Conservation (phyloP, 2,329 filamentous ascomycete species). For the Colletotrichum sp. region DNA sequence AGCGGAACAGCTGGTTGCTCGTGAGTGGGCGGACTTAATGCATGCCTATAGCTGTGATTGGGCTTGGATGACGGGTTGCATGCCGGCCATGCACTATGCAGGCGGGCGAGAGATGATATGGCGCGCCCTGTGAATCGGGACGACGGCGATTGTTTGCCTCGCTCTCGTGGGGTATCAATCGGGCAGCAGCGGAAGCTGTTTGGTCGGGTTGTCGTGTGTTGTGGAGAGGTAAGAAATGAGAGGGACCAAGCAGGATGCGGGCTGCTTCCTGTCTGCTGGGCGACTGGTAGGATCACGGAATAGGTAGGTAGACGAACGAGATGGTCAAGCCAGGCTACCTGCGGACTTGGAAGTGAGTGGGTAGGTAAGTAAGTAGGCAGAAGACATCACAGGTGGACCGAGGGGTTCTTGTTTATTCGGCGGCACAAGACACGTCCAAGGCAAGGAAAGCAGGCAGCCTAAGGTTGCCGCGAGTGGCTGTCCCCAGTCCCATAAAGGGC, state of each 20-base stretch:
- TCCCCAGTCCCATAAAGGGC: background rate
- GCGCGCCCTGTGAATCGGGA: constrained; percentile 16
- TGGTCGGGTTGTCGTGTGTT: background rate
- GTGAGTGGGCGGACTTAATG: constrained; percentile 16
- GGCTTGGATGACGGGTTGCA: constrained; percentile 14
- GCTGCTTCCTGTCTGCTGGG: background rate
- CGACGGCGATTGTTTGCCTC: constrained; percentile 8
- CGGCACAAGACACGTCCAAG: background rate
- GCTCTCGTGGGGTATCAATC: constrained; percentile 20
- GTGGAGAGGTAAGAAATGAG: background rate
- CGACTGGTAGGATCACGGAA: background rate
- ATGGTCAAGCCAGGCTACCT: background rate
- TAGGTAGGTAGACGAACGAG: background rate
- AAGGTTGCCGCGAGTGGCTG: background rate
- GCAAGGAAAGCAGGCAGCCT: background rate
- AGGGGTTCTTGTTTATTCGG: background rate
- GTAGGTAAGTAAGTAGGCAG: background rate
- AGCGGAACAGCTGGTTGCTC: constrained; percentile 20
- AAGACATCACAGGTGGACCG: background rate
- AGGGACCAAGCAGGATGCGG: background rate
- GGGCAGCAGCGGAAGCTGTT: constrained; percentile 19
- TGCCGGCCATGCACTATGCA: constrained; percentile 18
- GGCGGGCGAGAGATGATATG: constrained; percentile 13
- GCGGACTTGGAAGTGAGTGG: background rate
- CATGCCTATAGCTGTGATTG: constrained; percentile 19